A percentile compares a stretch with the other conserved stretches of the same genome.
phyloP scores from a whole-genome alignment of 2,329 filamentous ascomycete genomes.

The Bipolaris cookei region DNA sequence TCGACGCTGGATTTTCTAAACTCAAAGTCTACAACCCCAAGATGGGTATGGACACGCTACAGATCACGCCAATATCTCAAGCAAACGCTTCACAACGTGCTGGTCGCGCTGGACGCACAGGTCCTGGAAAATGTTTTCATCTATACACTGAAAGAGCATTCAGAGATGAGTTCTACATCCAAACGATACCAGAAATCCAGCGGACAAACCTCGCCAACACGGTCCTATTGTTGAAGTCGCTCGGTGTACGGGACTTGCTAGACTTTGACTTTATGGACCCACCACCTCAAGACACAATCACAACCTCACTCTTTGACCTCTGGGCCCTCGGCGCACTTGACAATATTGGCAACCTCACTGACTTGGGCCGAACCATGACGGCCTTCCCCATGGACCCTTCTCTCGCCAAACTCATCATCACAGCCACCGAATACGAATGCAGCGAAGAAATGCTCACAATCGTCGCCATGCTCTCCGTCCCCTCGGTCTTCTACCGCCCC shows the following conservation, averaged over 20 bases:
- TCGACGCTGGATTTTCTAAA: slow-evolving; percentile 95
- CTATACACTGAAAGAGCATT: slow-evolving; percentile 94
- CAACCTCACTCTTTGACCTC: slow-evolving; percentile 94
- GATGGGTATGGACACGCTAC: slow-evolving; percentile 99
- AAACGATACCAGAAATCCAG: slow-evolving; percentile 97
- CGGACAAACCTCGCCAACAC: slow-evolving; percentile 95
- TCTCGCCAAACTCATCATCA: slow-evolving; percentile 92
- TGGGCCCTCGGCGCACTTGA: slow-evolving; percentile 95
- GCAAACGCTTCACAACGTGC: slow-evolving; percentile 94
- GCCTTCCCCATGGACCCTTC: slow-evolving; percentile 98
- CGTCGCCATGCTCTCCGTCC: slow-evolving; percentile 96
- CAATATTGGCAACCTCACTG: slow-evolving; percentile 89
- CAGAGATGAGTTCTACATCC: slow-evolving; percentile 93
- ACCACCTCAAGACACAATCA: slow-evolving; percentile 95
- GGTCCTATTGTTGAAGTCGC: slow-evolving; percentile 88
- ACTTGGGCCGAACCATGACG: slow-evolving; percentile 90
- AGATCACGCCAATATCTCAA: slow-evolving; percentile 97
- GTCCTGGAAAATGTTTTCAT: slow-evolving; percentile 92
- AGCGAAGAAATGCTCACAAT: slow-evolving; percentile 98
- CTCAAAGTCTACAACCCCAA: slow-evolving; percentile 98
- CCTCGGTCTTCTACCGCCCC: slow-evolving; percentile 94
- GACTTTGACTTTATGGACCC: slow-evolving; percentile 99
- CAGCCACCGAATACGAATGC: slow-evolving; percentile 85
- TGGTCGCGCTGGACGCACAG: slow-evolving; percentile 90
- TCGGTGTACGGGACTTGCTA: slow-evolving; percentile 90